Conservation (phyloP, 257 asterid species). For the Paraleonurus japonicus region DNA sequence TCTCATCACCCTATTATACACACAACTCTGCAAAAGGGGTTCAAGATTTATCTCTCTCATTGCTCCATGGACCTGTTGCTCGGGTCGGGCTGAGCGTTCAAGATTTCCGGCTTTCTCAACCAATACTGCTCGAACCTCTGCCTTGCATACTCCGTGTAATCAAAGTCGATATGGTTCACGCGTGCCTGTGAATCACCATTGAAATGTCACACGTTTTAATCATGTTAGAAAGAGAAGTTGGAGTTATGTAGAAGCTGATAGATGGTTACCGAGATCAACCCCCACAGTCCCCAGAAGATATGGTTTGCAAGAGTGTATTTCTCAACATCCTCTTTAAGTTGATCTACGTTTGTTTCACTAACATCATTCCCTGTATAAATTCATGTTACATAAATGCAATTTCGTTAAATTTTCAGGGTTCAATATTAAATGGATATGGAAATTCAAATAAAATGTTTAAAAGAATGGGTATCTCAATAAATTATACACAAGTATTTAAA, state of each 20-base stretch:
- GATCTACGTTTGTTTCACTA: slow-evolving; percentile 40
- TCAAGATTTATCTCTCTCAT: slow-evolving; percentile 10
- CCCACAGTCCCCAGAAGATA: slow-evolving; percentile 98
- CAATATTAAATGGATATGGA: slow-evolving; percentile 2
- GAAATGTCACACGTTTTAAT: background rate
- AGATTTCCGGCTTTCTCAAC: slow-evolving; percentile 49
- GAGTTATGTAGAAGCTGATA: background rate
- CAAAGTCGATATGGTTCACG: slow-evolving; percentile 79
- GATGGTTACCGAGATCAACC: slow-evolving; percentile 78
- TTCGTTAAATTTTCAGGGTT: background rate
- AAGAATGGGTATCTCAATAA: background rate
- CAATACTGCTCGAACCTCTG: slow-evolving; percentile 84
- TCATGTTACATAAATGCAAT: too few species aligned
- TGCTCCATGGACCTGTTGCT: background rate
- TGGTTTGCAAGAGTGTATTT: slow-evolving; percentile 81
- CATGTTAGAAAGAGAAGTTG: background rate
- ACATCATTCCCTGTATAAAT: slow-evolving; percentile 50
- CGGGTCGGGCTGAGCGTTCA: slow-evolving; percentile 9
- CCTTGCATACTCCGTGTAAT: slow-evolving; percentile 79
- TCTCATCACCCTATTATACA: background rate
- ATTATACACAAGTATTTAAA: background rate
- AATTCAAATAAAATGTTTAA: background rate
- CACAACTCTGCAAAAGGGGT: background rate
- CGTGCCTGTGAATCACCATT: slow-evolving; percentile 45
- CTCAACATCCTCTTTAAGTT: slow-evolving; percentile 56